phyloP scores from a whole-genome alignment of 495 filamentous ascomycete genomes.

The Lindgomyces ingoldianus region DNA sequence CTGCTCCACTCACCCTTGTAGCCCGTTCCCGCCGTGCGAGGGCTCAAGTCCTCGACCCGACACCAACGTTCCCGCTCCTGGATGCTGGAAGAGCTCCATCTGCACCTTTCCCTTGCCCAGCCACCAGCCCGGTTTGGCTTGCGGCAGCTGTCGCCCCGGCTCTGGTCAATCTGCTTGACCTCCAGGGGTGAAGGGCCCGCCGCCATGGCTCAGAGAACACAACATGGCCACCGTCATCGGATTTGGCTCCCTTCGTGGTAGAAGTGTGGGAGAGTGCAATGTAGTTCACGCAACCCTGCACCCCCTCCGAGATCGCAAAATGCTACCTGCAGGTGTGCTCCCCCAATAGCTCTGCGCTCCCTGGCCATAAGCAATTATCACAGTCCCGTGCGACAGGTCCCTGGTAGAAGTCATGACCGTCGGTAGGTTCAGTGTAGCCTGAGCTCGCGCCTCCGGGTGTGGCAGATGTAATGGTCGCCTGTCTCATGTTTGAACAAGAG shows the following conservation, averaged over 20 bases:
- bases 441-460: conserved; percentile 26
- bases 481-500: conserved; percentile 12
- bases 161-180: conserved; percentile 2
- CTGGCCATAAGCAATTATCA: conserved; percentile 13
- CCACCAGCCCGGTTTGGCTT: conserved; percentile 33
- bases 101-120: conserved; percentile 19
- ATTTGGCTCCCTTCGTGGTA: conserved; percentile 9
- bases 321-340: background rate
- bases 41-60: conserved; percentile 12
- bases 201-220: conserved; percentile 22
- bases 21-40: background rate
- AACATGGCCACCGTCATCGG: conserved; percentile 14
- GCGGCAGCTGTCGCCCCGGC: conserved; percentile 26
- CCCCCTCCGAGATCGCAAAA: conserved; percentile 20
- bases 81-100: conserved; percentile 10
- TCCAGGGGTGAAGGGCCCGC: conserved; percentile 2
- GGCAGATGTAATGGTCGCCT: conserved; percentile 22
- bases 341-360: conserved; percentile 23
- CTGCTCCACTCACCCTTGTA: conserved; percentile 5
- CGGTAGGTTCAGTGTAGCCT: background rate
- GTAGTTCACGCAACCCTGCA: conserved; percentile 16
- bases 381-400: conserved; percentile 15
- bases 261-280: background rate
- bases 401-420: conserved; percentile 9
- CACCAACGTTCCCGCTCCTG: conserved; percentile 18